phyloP scores from a whole-genome alignment of 108 stramenopile species.

The Cyclotella baltica region DNA sequence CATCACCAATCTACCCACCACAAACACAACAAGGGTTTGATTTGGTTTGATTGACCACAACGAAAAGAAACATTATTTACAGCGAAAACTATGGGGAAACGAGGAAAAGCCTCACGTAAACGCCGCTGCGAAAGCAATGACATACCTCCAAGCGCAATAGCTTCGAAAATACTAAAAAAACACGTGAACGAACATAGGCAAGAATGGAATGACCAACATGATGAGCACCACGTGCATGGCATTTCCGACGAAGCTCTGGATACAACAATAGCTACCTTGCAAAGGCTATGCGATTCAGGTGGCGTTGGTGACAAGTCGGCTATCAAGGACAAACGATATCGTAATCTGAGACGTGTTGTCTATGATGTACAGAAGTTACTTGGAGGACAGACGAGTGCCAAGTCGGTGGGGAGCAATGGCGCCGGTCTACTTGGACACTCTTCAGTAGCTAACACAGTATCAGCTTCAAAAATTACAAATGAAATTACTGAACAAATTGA shows the following conservation, averaged over 20 bases:
- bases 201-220: not conserved
- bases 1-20: no score
- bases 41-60: no score
- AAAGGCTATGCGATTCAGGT: constrained; percentile 18
- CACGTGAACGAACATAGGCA: not conserved
- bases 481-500: constrained; percentile 33
- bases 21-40: no score
- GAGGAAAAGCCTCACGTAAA: constrained; percentile 19
- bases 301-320: constrained; percentile 1
- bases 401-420: not conserved
- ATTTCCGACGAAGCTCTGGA: constrained; percentile 28
- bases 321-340: constrained; percentile 36
- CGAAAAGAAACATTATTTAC: no score
- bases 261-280: constrained; percentile 27
- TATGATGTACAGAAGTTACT: constrained; percentile 19
- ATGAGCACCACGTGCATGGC: not conserved
- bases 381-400: not conserved
- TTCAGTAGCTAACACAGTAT: not conserved
- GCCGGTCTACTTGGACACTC: not conserved
- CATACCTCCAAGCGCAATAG: not conserved
- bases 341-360: constrained; percentile 18
- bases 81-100: constrained; percentile 15
- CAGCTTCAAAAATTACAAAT: constrained; percentile 27
- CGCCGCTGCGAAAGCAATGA: constrained; percentile 15
- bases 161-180: constrained; percentile 5